Evolutionary conservation across 805 yeast genomes (phyloP).

Genomic region (Myxozyma sirexii): DNA sequence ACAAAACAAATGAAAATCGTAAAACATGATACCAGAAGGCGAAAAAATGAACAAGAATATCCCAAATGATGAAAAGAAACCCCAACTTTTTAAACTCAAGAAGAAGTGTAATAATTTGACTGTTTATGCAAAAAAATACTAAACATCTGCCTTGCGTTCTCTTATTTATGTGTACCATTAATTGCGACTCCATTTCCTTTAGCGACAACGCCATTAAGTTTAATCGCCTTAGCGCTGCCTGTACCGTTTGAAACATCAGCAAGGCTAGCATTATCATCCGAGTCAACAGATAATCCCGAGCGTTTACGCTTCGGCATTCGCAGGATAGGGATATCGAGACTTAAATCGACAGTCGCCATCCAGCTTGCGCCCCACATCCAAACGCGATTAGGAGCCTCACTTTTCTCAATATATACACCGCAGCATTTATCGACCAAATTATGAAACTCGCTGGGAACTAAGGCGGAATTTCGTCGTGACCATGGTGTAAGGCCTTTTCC

Average conservation of each 20-base stretch:
- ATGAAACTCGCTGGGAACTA: slow-evolving; percentile 66
- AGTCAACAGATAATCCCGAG: slow-evolving; percentile 49
- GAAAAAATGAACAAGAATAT: neutral
- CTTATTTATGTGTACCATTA: neutral
- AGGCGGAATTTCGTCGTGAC: slow-evolving; percentile 77
- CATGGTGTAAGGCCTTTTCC: slow-evolving; percentile 59
- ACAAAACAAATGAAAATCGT: neutral
- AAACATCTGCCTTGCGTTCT: too few species aligned
- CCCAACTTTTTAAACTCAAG: neutral
- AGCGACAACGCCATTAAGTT: neutral
- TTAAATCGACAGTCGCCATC: slow-evolving; percentile 73
- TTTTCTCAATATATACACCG: slow-evolving; percentile 62
- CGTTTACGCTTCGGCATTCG: slow-evolving; percentile 48
- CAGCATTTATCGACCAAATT: slow-evolving; percentile 65
- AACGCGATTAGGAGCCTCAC: slow-evolving; percentile 47
- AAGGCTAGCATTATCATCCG: neutral
- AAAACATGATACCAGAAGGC: neutral
- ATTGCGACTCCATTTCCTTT: slow-evolving; percentile 2
- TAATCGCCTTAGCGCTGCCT: neutral
- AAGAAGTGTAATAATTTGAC: neutral
- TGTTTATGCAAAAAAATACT: too few species aligned
- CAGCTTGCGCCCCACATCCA: slow-evolving; percentile 92
- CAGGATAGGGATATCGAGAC: slow-evolving; percentile 48
- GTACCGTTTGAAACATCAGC: neutral
- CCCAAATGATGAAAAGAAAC: neutral